Evolutionary conservation across 2,329 filamentous ascomycete genomes (phyloP).

Genomic region (Scleromitrula shiraiana): DNA sequence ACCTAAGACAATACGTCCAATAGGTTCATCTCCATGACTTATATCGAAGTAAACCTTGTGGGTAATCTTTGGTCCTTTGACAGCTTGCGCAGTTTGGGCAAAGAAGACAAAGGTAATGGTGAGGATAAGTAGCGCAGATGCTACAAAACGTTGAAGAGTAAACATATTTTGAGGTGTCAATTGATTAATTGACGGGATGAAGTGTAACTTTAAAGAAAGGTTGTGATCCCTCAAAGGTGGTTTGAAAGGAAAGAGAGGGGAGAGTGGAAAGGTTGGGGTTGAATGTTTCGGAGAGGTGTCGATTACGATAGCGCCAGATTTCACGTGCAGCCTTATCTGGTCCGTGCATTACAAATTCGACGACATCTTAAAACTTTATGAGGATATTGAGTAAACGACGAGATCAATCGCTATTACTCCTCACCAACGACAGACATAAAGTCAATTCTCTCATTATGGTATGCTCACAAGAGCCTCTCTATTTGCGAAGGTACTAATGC

Average conservation of each 20-base stretch:
- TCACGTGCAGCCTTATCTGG: slow-evolving; percentile 18
- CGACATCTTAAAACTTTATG: slow-evolving; percentile 11
- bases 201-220: neutral
- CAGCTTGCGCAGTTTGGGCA: slow-evolving; percentile 63
- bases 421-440: neutral
- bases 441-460: slow-evolving; percentile 21
- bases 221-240: neutral
- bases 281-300: slow-evolving; percentile 28
- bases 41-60: slow-evolving; percentile 92
- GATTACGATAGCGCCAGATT: slow-evolving; percentile 15
- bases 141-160: slow-evolving; percentile 60
- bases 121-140: slow-evolving; percentile 68
- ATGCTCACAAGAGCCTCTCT: neutral
- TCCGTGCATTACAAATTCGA: slow-evolving; percentile 12
- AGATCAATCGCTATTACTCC: slow-evolving; percentile 1
- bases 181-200: slow-evolving; percentile 15
- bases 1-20: slow-evolving; percentile 72
- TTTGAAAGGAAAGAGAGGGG: neutral
- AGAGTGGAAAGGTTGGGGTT: neutral
- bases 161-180: slow-evolving; percentile 55
- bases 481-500: slow-evolving; percentile 5
- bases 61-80: slow-evolving; percentile 90
- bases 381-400: neutral
- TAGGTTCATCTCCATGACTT: slow-evolving; percentile 61
- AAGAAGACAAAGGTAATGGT: slow-evolving; percentile 69